These are phyloP conservation scores for Capsicum rhomboideum DNA, from an alignment of 257 asterid species.

Conservation along the genomic window DNA sequence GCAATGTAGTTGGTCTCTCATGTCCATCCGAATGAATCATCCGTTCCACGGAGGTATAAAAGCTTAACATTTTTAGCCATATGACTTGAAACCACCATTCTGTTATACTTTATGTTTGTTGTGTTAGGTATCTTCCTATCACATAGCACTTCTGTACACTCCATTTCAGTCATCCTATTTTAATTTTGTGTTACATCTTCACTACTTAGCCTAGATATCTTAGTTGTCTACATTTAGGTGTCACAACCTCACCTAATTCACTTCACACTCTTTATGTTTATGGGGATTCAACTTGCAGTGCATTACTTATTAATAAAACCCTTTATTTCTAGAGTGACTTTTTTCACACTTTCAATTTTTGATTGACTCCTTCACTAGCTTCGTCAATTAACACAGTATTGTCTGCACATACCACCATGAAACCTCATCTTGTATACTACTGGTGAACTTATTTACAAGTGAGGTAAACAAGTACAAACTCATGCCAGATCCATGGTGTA, in stretches of 20 bases:
- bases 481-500: not conserved
- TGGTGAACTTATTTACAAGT: not conserved
- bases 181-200: not conserved
- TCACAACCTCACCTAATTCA: not conserved
- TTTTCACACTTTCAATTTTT: not conserved
- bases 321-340: not conserved
- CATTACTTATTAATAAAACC: not conserved
- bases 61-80: not conserved
- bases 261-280: not conserved
- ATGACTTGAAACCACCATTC: not conserved
- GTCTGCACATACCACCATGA: not conserved
- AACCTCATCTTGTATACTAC: not conserved
- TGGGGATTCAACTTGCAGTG: not conserved
- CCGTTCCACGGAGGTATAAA: too few relatives aligned
- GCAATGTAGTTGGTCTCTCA: too few relatives aligned
- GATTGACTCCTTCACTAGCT: not conserved
- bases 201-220: not conserved
- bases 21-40: too few relatives aligned
- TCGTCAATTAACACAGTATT: not conserved
- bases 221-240: not conserved
- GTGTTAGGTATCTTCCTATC: not conserved
- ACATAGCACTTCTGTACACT: not conserved
- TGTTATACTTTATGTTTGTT: not conserved
- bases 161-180: not conserved
- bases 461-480: not conserved